These are phyloP conservation scores for Cubamyces sp. DNA, from an alignment of 768 basidiomycete species.

Conservation along the genomic window DNA sequence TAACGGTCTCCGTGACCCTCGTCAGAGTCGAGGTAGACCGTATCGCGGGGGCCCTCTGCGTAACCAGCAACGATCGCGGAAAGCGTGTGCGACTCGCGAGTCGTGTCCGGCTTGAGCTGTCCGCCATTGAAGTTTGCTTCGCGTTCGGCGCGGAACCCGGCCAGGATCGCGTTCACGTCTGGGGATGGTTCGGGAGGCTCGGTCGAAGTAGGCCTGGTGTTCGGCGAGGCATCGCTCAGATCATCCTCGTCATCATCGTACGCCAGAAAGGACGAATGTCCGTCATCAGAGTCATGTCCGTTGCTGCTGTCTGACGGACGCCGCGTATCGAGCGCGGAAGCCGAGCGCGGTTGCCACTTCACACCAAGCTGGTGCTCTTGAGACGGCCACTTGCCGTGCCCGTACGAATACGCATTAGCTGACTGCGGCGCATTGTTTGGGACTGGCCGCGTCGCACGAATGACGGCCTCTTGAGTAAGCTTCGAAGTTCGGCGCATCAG, in stretches of 20 bases:
- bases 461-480: constrained; percentile 20
- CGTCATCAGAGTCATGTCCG: constrained; percentile 8
- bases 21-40: constrained; percentile 22
- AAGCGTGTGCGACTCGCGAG: constrained; percentile 19
- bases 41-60: constrained; percentile 17
- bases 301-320: not conserved
- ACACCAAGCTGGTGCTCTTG: constrained; percentile 22
- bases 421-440: constrained; percentile 17
- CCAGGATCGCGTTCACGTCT: constrained; percentile 19
- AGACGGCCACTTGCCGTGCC: constrained; percentile 22
- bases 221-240: constrained; percentile 16
- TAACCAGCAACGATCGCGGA: constrained; percentile 23
- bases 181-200: constrained; percentile 20
- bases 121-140: not conserved
- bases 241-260: constrained; percentile 27
- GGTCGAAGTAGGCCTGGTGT: constrained; percentile 8
- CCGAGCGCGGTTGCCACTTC: constrained; percentile 32
- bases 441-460: constrained; percentile 1
- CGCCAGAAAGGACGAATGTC: constrained; percentile 15
- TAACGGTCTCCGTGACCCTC: constrained; percentile 43
- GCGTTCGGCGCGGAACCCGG: constrained; percentile 16
- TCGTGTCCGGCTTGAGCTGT: not conserved
- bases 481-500: constrained; percentile 29
- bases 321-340: constrained; percentile 24
- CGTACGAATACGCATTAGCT: constrained; percentile 19